phyloP scores from a whole-genome alignment of 1,284 basidiomycete genomes.

The Tylopilus sp. region DNA sequence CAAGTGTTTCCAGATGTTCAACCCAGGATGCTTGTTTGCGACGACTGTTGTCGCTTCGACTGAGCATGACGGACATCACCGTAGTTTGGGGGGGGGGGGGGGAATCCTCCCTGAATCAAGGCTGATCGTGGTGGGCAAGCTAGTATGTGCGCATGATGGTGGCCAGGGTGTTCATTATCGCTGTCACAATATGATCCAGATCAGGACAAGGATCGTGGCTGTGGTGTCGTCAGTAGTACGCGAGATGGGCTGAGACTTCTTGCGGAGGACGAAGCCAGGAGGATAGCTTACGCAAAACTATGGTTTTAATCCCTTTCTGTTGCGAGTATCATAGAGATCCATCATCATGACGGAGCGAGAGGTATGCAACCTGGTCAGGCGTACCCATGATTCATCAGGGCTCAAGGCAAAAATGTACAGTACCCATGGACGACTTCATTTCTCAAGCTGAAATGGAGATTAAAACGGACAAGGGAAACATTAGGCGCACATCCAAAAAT shows the following conservation, averaged over 20 bases:
- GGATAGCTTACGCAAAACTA: neutral
- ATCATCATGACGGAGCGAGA: too few species aligned
- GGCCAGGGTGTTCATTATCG: neutral
- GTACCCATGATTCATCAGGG: too few species aligned
- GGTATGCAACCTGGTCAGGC: too few species aligned
- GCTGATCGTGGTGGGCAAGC: neutral
- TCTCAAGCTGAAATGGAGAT: too few species aligned
- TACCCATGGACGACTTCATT: too few species aligned
- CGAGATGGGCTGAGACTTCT: neutral
- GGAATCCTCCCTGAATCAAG: neutral
- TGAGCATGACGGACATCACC: neutral
- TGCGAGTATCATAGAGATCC: neutral
- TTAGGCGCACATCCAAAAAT: neutral
- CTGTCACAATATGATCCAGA: neutral
- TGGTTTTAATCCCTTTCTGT: neutral
- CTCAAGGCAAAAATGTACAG: too few species aligned
- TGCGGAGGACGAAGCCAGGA: neutral
- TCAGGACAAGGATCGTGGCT: neutral
- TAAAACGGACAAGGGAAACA: neutral
- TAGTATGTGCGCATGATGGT: neutral
- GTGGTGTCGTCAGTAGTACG: neutral
- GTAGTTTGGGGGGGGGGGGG: neutral
- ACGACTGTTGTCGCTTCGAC: neutral
- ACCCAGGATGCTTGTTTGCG: neutral
- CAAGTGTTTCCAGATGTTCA: neutral